Percentiles rank a stretch among this genome's conserved stretches.
phyloP scores from a whole-genome alignment of 176 grass and related monocot genomes.

The Chrysopogon serrulatus region DNA sequence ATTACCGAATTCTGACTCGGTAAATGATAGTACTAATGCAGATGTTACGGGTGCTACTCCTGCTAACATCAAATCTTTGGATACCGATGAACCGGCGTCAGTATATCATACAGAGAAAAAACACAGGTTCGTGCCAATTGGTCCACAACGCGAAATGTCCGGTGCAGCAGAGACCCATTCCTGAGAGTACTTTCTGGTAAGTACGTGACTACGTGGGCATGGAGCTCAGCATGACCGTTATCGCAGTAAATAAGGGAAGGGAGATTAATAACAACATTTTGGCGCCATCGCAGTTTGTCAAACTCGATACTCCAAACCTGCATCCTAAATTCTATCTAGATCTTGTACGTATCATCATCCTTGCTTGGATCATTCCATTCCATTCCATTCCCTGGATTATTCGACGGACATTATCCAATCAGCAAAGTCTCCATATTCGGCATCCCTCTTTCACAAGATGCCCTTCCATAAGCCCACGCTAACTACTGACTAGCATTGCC shows the following conservation, averaged over 20 bases:
- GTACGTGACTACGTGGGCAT: neutral
- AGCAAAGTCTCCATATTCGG: neutral
- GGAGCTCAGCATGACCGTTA: conserved; percentile 1
- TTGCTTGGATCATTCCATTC: neutral
- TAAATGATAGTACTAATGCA: neutral
- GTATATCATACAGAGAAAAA: neutral
- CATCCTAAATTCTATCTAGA: neutral
- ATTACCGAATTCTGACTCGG: neutral
- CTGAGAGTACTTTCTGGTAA: neutral
- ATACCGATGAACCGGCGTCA: neutral
- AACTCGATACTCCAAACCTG: neutral
- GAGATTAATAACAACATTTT: neutral
- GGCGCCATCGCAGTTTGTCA: neutral
- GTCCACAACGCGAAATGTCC: neutral
- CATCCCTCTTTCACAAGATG: neutral
- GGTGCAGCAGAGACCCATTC: neutral
- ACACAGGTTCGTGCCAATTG: neutral
- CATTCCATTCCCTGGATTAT: neutral
- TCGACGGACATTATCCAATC: neutral
- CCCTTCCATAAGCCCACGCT: neutral
- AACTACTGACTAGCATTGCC: neutral
- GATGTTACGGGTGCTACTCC: neutral
- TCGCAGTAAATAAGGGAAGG: neutral
- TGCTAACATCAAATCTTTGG: neutral
- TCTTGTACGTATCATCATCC: neutral